Evolutionary conservation across 345 rosid species (phyloP), one percentile per base, ranked within the genome.

Genomic region (Eucalyptus pauciflora): DNA sequence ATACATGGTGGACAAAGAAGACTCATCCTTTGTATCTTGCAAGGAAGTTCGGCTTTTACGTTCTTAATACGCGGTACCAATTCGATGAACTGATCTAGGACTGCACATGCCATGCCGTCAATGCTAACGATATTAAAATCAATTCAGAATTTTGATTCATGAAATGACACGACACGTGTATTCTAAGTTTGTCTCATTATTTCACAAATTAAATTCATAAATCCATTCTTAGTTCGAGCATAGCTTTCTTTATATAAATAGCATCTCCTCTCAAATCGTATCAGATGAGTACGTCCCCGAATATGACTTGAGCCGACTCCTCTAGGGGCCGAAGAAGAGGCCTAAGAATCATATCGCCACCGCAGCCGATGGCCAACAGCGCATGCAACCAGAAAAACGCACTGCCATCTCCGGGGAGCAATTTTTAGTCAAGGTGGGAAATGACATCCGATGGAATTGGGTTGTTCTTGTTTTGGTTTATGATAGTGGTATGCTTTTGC

Each of bases 221-320:
- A 3, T 33, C 0, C 25, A 22, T 69, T 2, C 0, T 13, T 60
- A 11, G 29, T 13, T 0, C 0, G 0, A 62, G 0, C 0, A 20
- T 5, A 2, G 0, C 27, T 71, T 33, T 18, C 1, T 41, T 41
- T 8, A 6, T 33, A 17, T 71, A 10, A 37, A 37, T 33, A 17
- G 1, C 4, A 69, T 71, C 5, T 20, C 1, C 0, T 2, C 8
- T 37, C 12, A 24, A 37, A 37, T 20, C 3, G 14, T 8, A 41
- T 76, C 0, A 22, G 9, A 17, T 22, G 1, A 41, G 0, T 2
- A 6, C 0, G 3, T 7, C 0, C 16, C 1, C 3, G 29, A 76
- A 41, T 41, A 76, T 10, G 13, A 41, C 7, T 0, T 24, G 48
- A 4, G 9, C 9, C 27, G 1, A 20, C 48, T 76, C 7, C 85